Base-by-base conservation (phyloP, 805 yeast species). In the Lachancea nothofagi region DNA sequence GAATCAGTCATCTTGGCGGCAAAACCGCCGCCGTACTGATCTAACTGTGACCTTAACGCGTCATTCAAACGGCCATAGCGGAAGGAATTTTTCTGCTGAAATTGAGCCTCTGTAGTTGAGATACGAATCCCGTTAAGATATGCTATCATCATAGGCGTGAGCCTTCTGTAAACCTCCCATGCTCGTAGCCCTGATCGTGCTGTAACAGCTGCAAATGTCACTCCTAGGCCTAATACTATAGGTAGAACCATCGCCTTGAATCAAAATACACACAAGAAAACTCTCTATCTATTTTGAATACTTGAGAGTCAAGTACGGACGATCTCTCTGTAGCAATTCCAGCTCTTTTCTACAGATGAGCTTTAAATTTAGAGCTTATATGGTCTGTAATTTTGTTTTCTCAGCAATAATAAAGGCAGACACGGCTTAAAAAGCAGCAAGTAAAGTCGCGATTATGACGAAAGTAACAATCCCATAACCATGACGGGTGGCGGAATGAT, bases 1-100 rank as follows among this genome's bases (percentile, higher is more conserved):
- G 70, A 66, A 43, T 83, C 85, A 5, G 74, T 75, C 87, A 83
- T 82, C 35, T 64, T 68, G 4, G 58, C 55, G n/a, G 72, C 69
- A 53, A 83, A 83, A 0, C 86, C 78, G 12, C 94, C 94, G 13
- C 64, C 67, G 30, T 59, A 71, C 44, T 63, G 60, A 29, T 55
- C 53, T 17, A 61, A 35, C 27, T 41, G 31, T 2, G 29, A 19
- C 31, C 45, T 52, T 7, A 53, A 36, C 8, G 36, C 29, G 1
- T 43, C 34, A 12, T 40, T 39, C 21, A 57, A 31, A 34, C 44
- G 49, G 18, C 54, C 46, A n/a, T 29, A 33, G 12, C 36, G 30
- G 7, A 23, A n/a, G 9, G 31, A 33, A 49, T 52, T 25, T 46
- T 28, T 19, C 14, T 31, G 6, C 14, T 33, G 33, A 45, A 53